Percentiles rank a stretch among this genome's conserved stretches.
Evolutionary conservation across 768 basidiomycete genomes (phyloP).

Genomic region (Suillus subalutaceus): DNA sequence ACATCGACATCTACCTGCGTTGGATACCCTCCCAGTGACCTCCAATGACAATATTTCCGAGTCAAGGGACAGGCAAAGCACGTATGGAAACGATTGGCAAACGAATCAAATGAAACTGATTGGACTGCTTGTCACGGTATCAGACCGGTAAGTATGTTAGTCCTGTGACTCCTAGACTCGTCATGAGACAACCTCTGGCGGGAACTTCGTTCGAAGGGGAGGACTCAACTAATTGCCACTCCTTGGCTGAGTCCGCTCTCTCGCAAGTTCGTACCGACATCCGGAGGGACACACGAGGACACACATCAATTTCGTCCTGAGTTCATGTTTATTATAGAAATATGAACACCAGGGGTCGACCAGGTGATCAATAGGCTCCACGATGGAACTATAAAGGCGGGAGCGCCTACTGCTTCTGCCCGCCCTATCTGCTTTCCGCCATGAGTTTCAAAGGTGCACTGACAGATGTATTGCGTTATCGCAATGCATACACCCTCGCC

Average conservation of each 20-base stretch:
- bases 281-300: background rate
- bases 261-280: background rate
- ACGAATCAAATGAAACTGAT: background rate
- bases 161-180: background rate
- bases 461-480: conserved; percentile 27
- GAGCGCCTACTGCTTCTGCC: background rate
- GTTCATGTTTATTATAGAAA: conserved; percentile 2
- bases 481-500: conserved; percentile 45
- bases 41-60: background rate
- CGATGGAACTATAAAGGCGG: background rate
- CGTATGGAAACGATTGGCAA: background rate
- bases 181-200: background rate
- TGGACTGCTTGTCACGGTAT: background rate
- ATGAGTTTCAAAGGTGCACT: conserved; percentile 28
- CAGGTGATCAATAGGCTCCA: background rate
- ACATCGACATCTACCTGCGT: background rate
- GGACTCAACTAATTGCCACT: background rate
- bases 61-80: background rate
- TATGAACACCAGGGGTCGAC: background rate
- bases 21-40: background rate
- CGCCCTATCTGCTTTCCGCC: background rate
- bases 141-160: background rate
- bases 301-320: background rate
- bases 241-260: background rate
- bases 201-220: background rate